phyloP scores from a whole-genome alignment of 2,329 filamentous ascomycete species.

The Plectosphaerella plurivora region DNA sequence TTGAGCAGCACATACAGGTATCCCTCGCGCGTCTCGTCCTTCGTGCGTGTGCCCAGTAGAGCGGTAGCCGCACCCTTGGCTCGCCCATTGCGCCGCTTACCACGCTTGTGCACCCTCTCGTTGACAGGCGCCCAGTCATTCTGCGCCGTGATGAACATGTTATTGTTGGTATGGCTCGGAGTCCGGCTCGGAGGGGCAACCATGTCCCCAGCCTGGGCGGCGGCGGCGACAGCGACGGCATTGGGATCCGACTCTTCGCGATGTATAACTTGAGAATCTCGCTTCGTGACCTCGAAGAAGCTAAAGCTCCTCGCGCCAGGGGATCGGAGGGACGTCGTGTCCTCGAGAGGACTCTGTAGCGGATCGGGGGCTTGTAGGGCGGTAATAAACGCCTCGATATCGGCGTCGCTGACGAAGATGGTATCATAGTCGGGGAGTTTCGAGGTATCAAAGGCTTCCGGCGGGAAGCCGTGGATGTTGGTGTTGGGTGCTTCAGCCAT shows the following conservation, averaged over 20 bases:
- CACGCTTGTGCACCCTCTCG: conserved; percentile 55
- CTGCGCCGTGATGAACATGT: conserved; percentile 75
- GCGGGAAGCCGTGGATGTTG: conserved; percentile 51
- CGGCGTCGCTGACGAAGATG: conserved; percentile 69
- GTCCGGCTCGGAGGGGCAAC: conserved; percentile 9
- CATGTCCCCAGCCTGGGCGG: conserved; percentile 30
- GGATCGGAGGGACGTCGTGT: conserved; percentile 33
- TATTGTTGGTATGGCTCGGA: conserved; percentile 22
- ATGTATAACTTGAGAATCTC: conserved; percentile 27
- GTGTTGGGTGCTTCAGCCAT: conserved; percentile 11
- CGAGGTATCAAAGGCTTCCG: conserved; percentile 62
- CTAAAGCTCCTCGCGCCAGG: conserved; percentile 33
- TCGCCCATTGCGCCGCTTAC: conserved; percentile 19
- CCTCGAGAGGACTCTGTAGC: conserved; percentile 58
- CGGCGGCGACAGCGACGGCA: conserved; percentile 31
- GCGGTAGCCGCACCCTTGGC: conserved; percentile 31
- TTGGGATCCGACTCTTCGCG: conserved; percentile 25
- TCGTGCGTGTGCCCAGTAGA: conserved; percentile 54
- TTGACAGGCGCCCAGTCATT: conserved; percentile 95
- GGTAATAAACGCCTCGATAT: conserved; percentile 73
- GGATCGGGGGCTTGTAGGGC: conserved; percentile 80
- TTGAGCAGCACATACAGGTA: conserved; percentile 86
- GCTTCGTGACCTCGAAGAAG: conserved; percentile 37
- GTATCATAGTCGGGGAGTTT: conserved; percentile 73
- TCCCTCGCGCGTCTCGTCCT: conserved; percentile 92